Conservation (phyloP, 306 rosid species). For the Gleditsia sinensis region DNA sequence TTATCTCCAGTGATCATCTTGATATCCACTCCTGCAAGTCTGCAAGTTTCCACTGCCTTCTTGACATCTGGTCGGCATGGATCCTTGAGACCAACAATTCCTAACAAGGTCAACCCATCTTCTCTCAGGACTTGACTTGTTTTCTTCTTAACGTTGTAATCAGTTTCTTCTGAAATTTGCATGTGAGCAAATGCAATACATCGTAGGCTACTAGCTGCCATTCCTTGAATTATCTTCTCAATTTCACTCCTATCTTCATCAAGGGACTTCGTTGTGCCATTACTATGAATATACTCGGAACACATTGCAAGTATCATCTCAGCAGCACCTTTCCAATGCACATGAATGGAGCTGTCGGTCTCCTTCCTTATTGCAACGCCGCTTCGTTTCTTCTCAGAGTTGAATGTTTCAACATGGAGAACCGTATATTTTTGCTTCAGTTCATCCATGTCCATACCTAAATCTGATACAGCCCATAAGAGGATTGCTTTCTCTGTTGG, state of each 20-base stretch:
- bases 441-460: conserved; percentile 8
- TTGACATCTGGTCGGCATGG: conserved; percentile 3
- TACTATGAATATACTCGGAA: neutral
- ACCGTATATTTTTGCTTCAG: neutral
- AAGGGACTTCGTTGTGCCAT: neutral
- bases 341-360: neutral
- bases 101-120: neutral
- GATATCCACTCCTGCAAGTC: neutral
- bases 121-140: neutral
- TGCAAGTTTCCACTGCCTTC: neutral
- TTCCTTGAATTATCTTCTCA: neutral
- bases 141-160: neutral
- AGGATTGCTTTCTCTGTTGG: conserved; percentile 11
- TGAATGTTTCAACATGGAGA: conserved; percentile 7
- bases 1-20: conserved; percentile 19
- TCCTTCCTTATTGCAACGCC: neutral
- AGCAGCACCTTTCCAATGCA: conserved; percentile 25
- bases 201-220: conserved; percentile 18
- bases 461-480: neutral
- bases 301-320: conserved; percentile 1
- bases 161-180: neutral
- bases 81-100: neutral
- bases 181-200: conserved; percentile 15
- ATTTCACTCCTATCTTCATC: neutral
- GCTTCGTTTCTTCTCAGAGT: conserved; percentile 15